Evolutionary conservation across 345 rosid species (phyloP).

Genomic region (Carallia pectinifolia): DNA sequence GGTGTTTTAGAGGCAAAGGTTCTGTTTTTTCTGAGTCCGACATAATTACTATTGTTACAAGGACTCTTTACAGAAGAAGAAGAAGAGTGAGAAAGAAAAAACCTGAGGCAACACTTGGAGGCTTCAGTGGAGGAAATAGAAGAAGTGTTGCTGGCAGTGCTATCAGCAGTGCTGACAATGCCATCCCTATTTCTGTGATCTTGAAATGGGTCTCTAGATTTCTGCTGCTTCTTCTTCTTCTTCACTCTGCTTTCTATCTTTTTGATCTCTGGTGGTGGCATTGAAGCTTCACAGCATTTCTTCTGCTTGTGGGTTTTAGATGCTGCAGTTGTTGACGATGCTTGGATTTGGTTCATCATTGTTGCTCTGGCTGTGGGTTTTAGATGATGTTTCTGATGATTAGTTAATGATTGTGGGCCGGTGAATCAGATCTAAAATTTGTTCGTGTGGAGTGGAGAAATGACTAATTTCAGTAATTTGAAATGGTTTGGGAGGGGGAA

Average conservation of each 20-base stretch:
- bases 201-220: slow-evolving; percentile 40
- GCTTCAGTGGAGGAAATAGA: slow-evolving; percentile 56
- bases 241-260: slow-evolving; percentile 13
- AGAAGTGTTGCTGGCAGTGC: slow-evolving; percentile 27
- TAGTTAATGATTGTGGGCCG: too few relatives aligned
- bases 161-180: slow-evolving; percentile 3
- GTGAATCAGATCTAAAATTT: too few relatives aligned
- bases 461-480: too few relatives aligned
- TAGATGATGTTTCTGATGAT: not conserved
- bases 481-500: too few relatives aligned
- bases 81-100: slow-evolving; percentile 57
- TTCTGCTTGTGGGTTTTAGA: slow-evolving; percentile 25
- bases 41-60: slow-evolving; percentile 4
- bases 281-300: slow-evolving; percentile 19
- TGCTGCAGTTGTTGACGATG: slow-evolving; percentile 17
- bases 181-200: slow-evolving; percentile 28
- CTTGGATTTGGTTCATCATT: too few relatives aligned
- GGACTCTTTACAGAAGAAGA: slow-evolving; percentile 30
- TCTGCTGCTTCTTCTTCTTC: slow-evolving; percentile 16
- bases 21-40: slow-evolving; percentile 2
- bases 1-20: slow-evolving; percentile 35
- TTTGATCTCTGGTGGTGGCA: slow-evolving; percentile 7
- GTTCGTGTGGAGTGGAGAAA: too few relatives aligned
- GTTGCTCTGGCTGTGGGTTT: slow-evolving; percentile 7
- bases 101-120: slow-evolving; percentile 74